Conservation (phyloP, 257 asterid species). For the Capsicum chinense region DNA sequence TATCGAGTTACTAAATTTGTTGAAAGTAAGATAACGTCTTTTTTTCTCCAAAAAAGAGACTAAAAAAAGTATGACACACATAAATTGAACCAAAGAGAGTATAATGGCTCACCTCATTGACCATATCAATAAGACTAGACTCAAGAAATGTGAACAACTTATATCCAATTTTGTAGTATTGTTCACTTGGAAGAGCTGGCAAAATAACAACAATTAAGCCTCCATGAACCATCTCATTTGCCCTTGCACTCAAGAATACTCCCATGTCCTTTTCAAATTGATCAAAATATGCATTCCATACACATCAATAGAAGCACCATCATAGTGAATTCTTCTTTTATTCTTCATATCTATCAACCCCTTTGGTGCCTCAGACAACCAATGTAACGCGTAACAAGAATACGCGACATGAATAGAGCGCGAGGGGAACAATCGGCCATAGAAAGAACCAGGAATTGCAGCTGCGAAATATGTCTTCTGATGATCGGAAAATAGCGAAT, state of each 20-base stretch:
- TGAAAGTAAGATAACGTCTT: no score
- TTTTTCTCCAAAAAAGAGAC: no score
- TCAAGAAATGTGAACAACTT: not conserved
- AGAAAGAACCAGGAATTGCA: constrained; percentile 34
- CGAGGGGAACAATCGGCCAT: constrained; percentile 29
- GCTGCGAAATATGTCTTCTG: not conserved
- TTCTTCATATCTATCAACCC: constrained; percentile 27
- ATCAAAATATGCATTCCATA: constrained; percentile 29
- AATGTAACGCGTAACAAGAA: constrained; percentile 34
- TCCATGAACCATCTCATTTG: constrained; percentile 28
- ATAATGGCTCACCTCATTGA: not conserved
- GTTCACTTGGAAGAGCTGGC: not conserved
- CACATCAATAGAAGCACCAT: constrained; percentile 23
- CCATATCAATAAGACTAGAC: not conserved
- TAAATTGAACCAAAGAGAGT: no score
- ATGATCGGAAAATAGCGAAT: not conserved
- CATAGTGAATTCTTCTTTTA: constrained; percentile 25
- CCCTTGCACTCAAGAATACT: constrained; percentile 31
- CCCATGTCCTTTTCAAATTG: constrained; percentile 33
- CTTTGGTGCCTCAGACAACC: constrained; percentile 37
- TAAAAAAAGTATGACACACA: no score
- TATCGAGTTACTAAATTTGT: no score
- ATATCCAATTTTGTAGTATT: no score
- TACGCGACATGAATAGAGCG: constrained; percentile 14
- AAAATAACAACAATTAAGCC: constrained; percentile 4